These are phyloP conservation scores for Scheffersomyces segobiensis DNA, from an alignment of 1,139 yeast species.

Conservation along the genomic window DNA sequence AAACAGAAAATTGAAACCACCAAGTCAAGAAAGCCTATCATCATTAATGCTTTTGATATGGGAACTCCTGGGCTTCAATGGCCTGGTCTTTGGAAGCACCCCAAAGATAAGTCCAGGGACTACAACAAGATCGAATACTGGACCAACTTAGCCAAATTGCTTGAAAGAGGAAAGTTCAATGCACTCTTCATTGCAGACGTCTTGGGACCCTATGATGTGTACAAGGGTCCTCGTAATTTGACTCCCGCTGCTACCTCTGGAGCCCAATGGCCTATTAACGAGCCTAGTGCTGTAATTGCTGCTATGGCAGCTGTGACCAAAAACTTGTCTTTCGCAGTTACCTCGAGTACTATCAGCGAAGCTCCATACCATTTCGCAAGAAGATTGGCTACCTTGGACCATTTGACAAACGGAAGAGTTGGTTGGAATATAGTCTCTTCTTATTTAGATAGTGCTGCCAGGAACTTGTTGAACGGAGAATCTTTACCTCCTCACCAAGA, in stretches of 20 bases:
- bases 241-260: slow-evolving; percentile 40
- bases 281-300: slow-evolving; percentile 41
- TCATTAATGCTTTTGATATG: slow-evolving; percentile 43
- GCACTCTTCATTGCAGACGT: slow-evolving; percentile 50
- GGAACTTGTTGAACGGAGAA: slow-evolving; percentile 36
- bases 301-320: slow-evolving; percentile 45
- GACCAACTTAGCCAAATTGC: slow-evolving; percentile 43
- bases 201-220: slow-evolving; percentile 45
- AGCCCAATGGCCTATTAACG: slow-evolving; percentile 44
- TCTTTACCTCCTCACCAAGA: slow-evolving; percentile 39
- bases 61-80: slow-evolving; percentile 40
- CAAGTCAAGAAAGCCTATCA: slow-evolving; percentile 18
- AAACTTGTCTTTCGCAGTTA: slow-evolving; percentile 40
- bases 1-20: not conserved
- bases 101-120: slow-evolving; percentile 35
- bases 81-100: slow-evolving; percentile 42
- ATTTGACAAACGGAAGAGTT: slow-evolving; percentile 44
- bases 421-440: slow-evolving; percentile 49
- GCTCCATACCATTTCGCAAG: slow-evolving; percentile 47
- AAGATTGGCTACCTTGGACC: slow-evolving; percentile 43
- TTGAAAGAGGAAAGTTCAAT: slow-evolving; percentile 48
- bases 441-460: slow-evolving; percentile 40
- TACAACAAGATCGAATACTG: slow-evolving; percentile 45
- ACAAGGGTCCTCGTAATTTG: slow-evolving; percentile 37
- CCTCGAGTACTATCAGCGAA: slow-evolving; percentile 46